Conservation (phyloP, 805 yeast species). For the Wickerhamomyces subpelliculosus region DNA sequence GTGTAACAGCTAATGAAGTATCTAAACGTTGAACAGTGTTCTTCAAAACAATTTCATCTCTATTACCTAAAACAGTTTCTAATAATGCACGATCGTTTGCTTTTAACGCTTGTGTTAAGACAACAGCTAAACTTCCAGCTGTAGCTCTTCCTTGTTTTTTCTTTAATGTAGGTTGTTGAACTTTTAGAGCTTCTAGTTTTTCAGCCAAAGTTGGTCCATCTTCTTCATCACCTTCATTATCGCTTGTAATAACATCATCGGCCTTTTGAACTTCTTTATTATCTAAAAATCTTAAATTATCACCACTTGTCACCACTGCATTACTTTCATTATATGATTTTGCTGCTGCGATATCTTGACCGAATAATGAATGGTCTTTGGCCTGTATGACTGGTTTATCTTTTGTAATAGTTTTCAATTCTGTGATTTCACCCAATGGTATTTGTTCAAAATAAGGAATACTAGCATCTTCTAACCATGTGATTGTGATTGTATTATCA, state of each 20-base stretch:
- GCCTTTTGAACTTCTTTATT: conserved; percentile 33
- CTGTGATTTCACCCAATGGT: conserved; percentile 35
- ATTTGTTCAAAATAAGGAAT: conserved; percentile 50
- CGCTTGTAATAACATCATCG: conserved; percentile 11
- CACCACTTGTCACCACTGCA: conserved; percentile 58
- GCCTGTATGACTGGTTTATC: conserved; percentile 34
- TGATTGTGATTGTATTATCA: conserved; percentile 31
- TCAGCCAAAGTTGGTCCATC: conserved; percentile 50
- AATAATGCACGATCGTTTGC: conserved; percentile 81
- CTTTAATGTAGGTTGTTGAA: conserved; percentile 17
- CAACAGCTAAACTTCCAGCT: conserved; percentile 73
- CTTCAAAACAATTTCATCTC: conserved; percentile 45
- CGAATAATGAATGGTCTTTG: conserved; percentile 33
- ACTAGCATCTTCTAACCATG: conserved; percentile 60
- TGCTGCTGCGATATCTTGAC: conserved; percentile 43
- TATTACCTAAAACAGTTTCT: conserved; percentile 66
- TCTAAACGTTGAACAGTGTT: conserved; percentile 50
- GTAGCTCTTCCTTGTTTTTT: conserved; percentile 43
- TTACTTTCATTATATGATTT: conserved; percentile 54
- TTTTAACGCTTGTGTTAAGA: conserved; percentile 82
- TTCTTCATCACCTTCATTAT: conserved; percentile 30
- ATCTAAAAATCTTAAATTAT: conserved; percentile 50
- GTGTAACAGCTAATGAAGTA: conserved; percentile 42
- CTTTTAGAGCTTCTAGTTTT: conserved; percentile 32
- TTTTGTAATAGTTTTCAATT: conserved; percentile 23